These are phyloP conservation scores for Ceratocystis harringtonii DNA, from an alignment of 2,329 filamentous ascomycete species.

Conservation along the genomic window DNA sequence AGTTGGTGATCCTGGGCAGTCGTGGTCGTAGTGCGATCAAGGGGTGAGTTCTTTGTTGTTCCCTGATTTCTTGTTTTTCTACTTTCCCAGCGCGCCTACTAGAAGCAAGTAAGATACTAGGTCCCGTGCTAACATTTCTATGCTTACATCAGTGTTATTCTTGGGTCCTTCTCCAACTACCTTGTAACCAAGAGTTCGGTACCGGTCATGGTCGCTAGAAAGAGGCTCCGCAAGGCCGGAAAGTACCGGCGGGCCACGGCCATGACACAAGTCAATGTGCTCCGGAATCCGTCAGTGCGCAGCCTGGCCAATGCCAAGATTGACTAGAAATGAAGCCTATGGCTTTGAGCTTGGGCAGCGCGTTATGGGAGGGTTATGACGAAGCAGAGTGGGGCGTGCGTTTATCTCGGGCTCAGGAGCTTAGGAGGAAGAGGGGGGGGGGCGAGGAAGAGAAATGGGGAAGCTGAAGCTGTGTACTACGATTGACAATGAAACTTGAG, in stretches of 20 bases:
- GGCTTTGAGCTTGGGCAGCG: not conserved
- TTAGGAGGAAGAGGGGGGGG: not conserved
- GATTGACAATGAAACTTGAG: conserved; percentile 2
- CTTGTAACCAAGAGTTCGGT: conserved; percentile 92
- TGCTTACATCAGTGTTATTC: conserved; percentile 50
- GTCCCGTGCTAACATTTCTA: conserved; percentile 23
- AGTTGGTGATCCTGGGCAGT: conserved; percentile 82
- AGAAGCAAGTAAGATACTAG: not conserved
- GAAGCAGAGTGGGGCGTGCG: not conserved
- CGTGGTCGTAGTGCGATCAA: conserved; percentile 84
- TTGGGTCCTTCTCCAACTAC: conserved; percentile 96
- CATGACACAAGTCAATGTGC: conserved; percentile 65
- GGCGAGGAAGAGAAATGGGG: not conserved
- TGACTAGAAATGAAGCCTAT: conserved; percentile 35
- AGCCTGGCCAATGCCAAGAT: conserved; percentile 60
- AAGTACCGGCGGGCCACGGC: conserved; percentile 56
- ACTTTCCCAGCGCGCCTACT: not conserved
- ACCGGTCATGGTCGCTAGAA: conserved; percentile 94
- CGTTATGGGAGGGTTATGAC: not conserved
- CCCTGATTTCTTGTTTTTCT: not conserved
- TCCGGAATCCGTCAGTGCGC: conserved; percentile 52
- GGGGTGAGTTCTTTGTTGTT: conserved; percentile 44
- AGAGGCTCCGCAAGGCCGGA: conserved; percentile 72
- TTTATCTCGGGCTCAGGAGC: not conserved
- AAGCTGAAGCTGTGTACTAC: not conserved